phyloP scores from a whole-genome alignment of 805 yeast species.

The Ogataea paraovalis region DNA sequence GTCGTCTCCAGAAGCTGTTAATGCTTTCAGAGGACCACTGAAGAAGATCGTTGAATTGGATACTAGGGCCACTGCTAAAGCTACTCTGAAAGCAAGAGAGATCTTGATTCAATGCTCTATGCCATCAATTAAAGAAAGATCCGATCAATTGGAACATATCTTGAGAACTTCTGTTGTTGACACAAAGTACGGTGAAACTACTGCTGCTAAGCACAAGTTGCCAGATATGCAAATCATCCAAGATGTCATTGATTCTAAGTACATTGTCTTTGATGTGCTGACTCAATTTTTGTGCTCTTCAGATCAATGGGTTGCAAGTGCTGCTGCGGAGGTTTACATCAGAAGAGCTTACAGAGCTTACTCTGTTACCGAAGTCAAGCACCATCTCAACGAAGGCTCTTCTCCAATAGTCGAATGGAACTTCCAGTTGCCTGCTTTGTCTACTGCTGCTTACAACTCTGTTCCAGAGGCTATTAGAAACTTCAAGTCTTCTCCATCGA shows the following conservation, averaged over 20 bases:
- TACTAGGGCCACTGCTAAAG: conserved; percentile 87
- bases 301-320: conserved; percentile 87
- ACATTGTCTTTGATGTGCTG: conserved; percentile 93
- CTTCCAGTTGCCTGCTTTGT: conserved; percentile 75
- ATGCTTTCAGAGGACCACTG: conserved; percentile 67
- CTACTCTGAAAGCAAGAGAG: conserved; percentile 92
- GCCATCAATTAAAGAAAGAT: conserved; percentile 93
- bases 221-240: conserved; percentile 79
- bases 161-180: conserved; percentile 87
- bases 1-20: conserved; percentile 60
- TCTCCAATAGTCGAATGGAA: conserved; percentile 81
- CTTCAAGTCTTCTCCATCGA: conserved; percentile 34
- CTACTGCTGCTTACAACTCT: conserved; percentile 71
- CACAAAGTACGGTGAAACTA: conserved; percentile 80
- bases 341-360: conserved; percentile 98
- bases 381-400: conserved; percentile 44
- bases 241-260: conserved; percentile 94
- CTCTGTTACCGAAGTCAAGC: conserved; percentile 71
- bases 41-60: conserved; percentile 83
- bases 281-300: conserved; percentile 81
- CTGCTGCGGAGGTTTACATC: conserved; percentile 95
- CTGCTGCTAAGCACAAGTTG: conserved; percentile 64
- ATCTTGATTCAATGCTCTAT: conserved; percentile 93
- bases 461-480: conserved; percentile 47
- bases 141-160: conserved; percentile 96